Evolutionary conservation across 2,329 filamentous ascomycete genomes (phyloP).

Genomic region (Xylariaceae sp.): DNA sequence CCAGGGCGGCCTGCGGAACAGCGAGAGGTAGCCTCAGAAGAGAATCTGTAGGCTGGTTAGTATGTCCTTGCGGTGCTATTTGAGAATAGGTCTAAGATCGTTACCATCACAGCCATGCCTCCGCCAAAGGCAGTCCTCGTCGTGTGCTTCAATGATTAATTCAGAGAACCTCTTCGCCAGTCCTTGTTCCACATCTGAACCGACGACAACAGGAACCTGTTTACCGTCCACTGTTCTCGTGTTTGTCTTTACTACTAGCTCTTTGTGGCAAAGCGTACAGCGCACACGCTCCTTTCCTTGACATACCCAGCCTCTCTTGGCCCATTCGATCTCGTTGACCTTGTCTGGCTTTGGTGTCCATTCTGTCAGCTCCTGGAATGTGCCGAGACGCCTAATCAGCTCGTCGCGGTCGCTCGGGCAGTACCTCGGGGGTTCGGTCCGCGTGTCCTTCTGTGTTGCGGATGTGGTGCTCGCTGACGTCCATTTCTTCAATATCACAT

Average conservation of each 20-base stretch:
- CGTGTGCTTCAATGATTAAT: slow-evolving; percentile 77
- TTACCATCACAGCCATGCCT: slow-evolving; percentile 85
- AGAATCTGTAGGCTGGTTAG: slow-evolving; percentile 53
- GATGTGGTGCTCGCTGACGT: slow-evolving; percentile 35
- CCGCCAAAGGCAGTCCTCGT: slow-evolving; percentile 84
- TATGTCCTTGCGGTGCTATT: not conserved
- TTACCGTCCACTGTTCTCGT: slow-evolving; percentile 63
- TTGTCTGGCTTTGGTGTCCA: slow-evolving; percentile 92
- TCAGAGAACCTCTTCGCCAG: slow-evolving; percentile 79
- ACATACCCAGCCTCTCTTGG: slow-evolving; percentile 90
- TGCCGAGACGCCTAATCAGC: slow-evolving; percentile 81
- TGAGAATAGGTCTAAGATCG: slow-evolving; percentile 21
- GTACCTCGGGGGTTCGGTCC: slow-evolving; percentile 68
- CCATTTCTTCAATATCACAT: slow-evolving; percentile 52
- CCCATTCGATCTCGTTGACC: slow-evolving; percentile 92
- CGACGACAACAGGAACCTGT: slow-evolving; percentile 58
- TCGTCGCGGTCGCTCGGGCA: slow-evolving; percentile 84
- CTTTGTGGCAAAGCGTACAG: slow-evolving; percentile 84
- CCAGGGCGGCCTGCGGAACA: slow-evolving; percentile 65
- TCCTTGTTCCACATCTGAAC: slow-evolving; percentile 70
- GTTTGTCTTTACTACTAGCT: slow-evolving; percentile 81
- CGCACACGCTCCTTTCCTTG: slow-evolving; percentile 82
- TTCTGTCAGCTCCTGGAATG: slow-evolving; percentile 87
- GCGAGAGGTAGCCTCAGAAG: slow-evolving; percentile 68
- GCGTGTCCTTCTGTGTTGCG: slow-evolving; percentile 35